Conservation (phyloP, 192 early-diverging fungal species). For the Allomyces macrogynus region DNA sequence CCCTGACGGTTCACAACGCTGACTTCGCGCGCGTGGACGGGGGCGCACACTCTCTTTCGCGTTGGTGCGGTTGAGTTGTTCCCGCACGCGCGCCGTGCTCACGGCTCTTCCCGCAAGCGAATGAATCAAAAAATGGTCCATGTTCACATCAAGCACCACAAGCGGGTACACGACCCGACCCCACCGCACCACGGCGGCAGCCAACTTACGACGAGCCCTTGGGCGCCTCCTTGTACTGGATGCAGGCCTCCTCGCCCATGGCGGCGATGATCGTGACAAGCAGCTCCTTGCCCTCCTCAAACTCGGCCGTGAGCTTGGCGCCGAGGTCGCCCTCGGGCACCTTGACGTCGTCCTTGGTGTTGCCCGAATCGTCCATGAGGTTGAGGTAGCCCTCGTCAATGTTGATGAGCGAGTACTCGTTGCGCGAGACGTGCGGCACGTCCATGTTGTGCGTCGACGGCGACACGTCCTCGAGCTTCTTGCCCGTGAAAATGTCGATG, state of each 20-base stretch:
- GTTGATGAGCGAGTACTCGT: slow-evolving; percentile 66
- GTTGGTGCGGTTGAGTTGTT: too few relatives aligned
- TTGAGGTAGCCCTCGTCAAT: slow-evolving; percentile 79
- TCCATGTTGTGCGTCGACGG: slow-evolving; percentile 99
- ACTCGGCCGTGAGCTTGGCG: slow-evolving; percentile 44
- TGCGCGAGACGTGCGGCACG: slow-evolving; percentile 81
- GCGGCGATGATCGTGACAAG: slow-evolving; percentile 64
- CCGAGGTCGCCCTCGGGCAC: slow-evolving; percentile 68
- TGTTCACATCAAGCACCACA: too few relatives aligned
- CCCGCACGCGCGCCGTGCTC: too few relatives aligned
- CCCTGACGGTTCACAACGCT: too few relatives aligned
- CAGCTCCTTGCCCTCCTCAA: slow-evolving; percentile 57
- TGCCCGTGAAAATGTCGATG: slow-evolving; percentile 92
- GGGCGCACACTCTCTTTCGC: too few relatives aligned
- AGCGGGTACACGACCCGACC: too few relatives aligned
- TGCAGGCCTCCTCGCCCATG: slow-evolving; percentile 82
- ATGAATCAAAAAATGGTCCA: too few relatives aligned
- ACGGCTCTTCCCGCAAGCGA: too few relatives aligned
- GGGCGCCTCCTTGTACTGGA: slow-evolving; percentile 62
- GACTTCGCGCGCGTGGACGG: too few relatives aligned
- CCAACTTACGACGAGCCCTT: slow-evolving; percentile 8
- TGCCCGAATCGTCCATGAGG: slow-evolving; percentile 56
- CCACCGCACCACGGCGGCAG: too few relatives aligned
- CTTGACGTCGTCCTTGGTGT: slow-evolving; percentile 93
- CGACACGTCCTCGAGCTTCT: slow-evolving; percentile 97